Conservation (phyloP, 1,284 basidiomycete genomes). For the Leccinum proximum region DNA sequence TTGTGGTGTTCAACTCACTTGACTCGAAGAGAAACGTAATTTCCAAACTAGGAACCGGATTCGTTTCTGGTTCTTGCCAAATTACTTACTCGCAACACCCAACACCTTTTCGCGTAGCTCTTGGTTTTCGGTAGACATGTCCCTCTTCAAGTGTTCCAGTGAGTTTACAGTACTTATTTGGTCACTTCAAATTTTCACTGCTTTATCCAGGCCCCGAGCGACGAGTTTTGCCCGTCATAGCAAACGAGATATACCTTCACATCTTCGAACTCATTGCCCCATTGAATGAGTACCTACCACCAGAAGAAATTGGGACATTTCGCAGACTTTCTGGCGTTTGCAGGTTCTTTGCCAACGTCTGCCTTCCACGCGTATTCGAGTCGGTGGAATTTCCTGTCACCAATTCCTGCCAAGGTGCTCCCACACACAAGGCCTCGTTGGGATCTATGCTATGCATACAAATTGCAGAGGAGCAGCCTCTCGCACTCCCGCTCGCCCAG, state of each 20-base stretch:
- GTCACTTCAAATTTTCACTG: background rate
- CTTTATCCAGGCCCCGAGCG: background rate
- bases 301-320: no score
- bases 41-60: no score
- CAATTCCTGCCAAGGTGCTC: background rate
- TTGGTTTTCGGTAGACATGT: background rate
- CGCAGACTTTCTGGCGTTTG: no score
- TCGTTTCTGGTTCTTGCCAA: background rate
- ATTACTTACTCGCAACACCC: background rate
- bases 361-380: background rate
- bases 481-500: background rate
- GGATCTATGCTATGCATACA: background rate
- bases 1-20: no score
- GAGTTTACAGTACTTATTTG: background rate
- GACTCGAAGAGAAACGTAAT: no score
- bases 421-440: background rate
- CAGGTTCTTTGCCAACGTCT: no score
- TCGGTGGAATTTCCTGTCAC: background rate
- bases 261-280: no score
- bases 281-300: no score
- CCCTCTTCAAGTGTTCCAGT: background rate
- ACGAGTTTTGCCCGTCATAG: background rate
- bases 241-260: no score
- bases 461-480: background rate
- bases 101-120: background rate